These are phyloP conservation scores for Porpolomopsis calyptriformis DNA, from an alignment of 768 basidiomycete species.

Conservation along the genomic window DNA sequence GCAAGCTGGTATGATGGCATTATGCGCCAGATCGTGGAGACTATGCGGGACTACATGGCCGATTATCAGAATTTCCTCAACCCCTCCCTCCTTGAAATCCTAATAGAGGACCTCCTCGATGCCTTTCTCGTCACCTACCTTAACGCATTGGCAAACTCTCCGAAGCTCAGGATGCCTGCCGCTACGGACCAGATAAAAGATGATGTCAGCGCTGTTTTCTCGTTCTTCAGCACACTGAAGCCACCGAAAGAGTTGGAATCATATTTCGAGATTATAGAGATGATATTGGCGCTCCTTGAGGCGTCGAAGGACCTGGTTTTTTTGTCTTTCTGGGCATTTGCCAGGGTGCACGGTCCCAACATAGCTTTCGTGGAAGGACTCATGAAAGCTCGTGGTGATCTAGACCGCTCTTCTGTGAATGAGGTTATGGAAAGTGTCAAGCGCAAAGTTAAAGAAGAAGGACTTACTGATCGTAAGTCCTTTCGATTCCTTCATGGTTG, in stretches of 20 bases:
- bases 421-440: conserved; percentile 93
- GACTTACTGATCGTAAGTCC: conserved; percentile 65
- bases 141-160: conserved; percentile 70
- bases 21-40: conserved; percentile 83
- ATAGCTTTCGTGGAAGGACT: conserved; percentile 83
- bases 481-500: not conserved
- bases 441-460: conserved; percentile 87
- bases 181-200: conserved; percentile 76
- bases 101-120: conserved; percentile 88
- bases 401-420: conserved; percentile 76
- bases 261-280: conserved; percentile 79
- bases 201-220: conserved; percentile 68
- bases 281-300: conserved; percentile 69
- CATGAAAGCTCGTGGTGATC: conserved; percentile 81
- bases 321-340: conserved; percentile 89
- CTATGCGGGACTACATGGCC: conserved; percentile 92
- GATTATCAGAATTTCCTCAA: conserved; percentile 92
- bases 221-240: conserved; percentile 75
- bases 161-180: conserved; percentile 78
- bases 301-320: conserved; percentile 85
- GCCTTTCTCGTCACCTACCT: conserved; percentile 85
- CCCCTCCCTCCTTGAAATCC: conserved; percentile 77
- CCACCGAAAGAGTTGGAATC: conserved; percentile 68
- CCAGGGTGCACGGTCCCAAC: conserved; percentile 88
- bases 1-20: conserved; percentile 83